These are phyloP conservation scores for Purshia tridentata DNA, from an alignment of 306 rosid genomes.

Conservation along the genomic window DNA sequence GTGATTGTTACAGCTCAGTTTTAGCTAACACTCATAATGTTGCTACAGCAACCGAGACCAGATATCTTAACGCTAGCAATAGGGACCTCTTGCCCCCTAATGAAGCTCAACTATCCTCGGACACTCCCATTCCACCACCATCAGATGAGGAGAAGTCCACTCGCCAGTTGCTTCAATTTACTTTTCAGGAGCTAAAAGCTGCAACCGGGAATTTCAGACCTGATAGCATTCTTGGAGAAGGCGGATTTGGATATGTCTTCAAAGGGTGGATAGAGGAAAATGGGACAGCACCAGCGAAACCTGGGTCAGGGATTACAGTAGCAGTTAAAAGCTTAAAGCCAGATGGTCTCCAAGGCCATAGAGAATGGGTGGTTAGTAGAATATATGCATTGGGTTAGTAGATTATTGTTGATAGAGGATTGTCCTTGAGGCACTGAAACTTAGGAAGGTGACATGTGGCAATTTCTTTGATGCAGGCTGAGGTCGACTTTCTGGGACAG, in stretches of 20 bases:
- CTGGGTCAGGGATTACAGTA: conserved; percentile 88
- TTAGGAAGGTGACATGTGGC: conserved; percentile 33
- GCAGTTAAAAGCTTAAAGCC: conserved; percentile 96
- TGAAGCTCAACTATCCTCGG: conserved; percentile 71
- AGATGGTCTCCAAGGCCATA: conserved; percentile 97
- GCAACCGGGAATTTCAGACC: conserved; percentile 99
- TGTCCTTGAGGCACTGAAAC: conserved; percentile 28
- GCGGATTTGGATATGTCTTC: conserved; percentile 93
- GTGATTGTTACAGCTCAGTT: background rate
- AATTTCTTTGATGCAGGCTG: conserved; percentile 69
- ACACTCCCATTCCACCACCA: conserved; percentile 56
- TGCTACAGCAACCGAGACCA: conserved; percentile 83
- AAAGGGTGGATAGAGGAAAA: conserved; percentile 98
- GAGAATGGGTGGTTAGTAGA: conserved; percentile 99
- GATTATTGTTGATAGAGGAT: conserved; percentile 39
- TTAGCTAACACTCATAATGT: conserved; percentile 23
- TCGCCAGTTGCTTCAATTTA: conserved; percentile 67
- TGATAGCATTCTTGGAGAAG: conserved; percentile 97
- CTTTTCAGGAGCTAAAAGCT: conserved; percentile 86
- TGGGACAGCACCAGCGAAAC: conserved; percentile 96
- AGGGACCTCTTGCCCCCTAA: conserved; percentile 69
- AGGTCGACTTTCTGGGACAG: conserved; percentile 93
- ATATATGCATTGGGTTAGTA: conserved; percentile 76
- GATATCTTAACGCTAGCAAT: conserved; percentile 92
- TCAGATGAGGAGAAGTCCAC: conserved; percentile 53